These are phyloP conservation scores for Cardamine resedifolia DNA, from an alignment of 345 rosid species.

Conservation along the genomic window DNA sequence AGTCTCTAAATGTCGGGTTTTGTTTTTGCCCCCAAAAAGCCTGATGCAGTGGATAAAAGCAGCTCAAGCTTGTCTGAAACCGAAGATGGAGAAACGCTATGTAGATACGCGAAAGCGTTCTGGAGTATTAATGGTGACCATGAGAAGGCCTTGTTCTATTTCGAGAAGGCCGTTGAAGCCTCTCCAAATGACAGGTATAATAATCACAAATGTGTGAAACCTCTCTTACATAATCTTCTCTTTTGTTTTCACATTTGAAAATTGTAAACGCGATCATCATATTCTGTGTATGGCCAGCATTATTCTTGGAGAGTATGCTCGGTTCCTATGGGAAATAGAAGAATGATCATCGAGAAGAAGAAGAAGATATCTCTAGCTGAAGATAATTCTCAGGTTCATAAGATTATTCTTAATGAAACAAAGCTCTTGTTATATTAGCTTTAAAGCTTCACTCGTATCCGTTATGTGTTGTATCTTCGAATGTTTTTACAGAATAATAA, in stretches of 20 bases:
- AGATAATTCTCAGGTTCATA: constrained; percentile 2
- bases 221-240: not conserved
- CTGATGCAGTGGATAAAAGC: constrained; percentile 48
- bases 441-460: not conserved
- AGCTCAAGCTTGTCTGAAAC: constrained; percentile 57
- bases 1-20: not conserved
- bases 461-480: constrained; percentile 5
- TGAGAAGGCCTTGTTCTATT: constrained; percentile 59
- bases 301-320: constrained; percentile 72
- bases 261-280: not conserved
- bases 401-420: constrained; percentile 5
- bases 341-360: constrained; percentile 29
- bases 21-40: constrained; percentile 41
- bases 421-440: constrained; percentile 1
- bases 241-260: not conserved
- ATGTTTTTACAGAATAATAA: not conserved
- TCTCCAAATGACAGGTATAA: constrained; percentile 62
- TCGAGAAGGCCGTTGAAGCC: constrained; percentile 62
- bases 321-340: constrained; percentile 69
- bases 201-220: not conserved
- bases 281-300: constrained; percentile 42
- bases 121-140: constrained; percentile 63
- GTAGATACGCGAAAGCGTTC: constrained; percentile 61
- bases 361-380: not conserved
- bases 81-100: constrained; percentile 59